Base-by-base conservation (phyloP, 1,284 basidiomycete genomes). In the Ceratobasidium sp. region DNA sequence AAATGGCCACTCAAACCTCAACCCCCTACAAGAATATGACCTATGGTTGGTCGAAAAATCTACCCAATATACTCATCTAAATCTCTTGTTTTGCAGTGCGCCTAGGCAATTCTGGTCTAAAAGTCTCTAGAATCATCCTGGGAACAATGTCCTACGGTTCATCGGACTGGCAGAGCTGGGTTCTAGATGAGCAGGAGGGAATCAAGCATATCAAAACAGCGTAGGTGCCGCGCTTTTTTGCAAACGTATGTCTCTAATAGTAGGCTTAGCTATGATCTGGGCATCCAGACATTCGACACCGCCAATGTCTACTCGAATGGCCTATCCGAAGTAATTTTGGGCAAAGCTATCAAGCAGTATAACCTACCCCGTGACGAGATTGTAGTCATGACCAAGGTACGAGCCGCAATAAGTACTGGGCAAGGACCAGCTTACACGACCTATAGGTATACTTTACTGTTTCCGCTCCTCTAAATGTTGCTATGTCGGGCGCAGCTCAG, bases 201-300 rank as follows among this genome's bases (percentile, higher is more conserved):
- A 81, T 83, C 65, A 78, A 82, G 75, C 81, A 82, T 65, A 82
- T 83, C 77, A 80, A 81, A 64, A 77, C 76, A 64, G 82, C 82
- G n/a, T 83, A 80, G 73, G 78, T 75, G 31, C 6, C 44, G 51
- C 48, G 31, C 57, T 22, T 47, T 31, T 57, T 51, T 31, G 29
- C 14, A 41, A 44, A 17, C 47, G 51, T 8, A 24, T 22, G 47
- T 73, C 48, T 51, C 36, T 44, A 33, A 27, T 50, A 31, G 57
- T 41, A 15, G 41, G 11, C 29, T 15, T 22, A 80, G 44, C 17
- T 82, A 83, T 73, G 83, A 85, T 8, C 75, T 81, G 11, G 87
- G 87, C 2, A 87, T 88, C 77, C 83, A 85, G 80, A 86, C 86
- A 0, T 87, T 87, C 75, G 87, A 88, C 78, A 87, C 86, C 0